Evolutionary conservation across 1,139 yeast genomes (phyloP).

Genomic region (Schizosaccharomyces versatilis): DNA sequence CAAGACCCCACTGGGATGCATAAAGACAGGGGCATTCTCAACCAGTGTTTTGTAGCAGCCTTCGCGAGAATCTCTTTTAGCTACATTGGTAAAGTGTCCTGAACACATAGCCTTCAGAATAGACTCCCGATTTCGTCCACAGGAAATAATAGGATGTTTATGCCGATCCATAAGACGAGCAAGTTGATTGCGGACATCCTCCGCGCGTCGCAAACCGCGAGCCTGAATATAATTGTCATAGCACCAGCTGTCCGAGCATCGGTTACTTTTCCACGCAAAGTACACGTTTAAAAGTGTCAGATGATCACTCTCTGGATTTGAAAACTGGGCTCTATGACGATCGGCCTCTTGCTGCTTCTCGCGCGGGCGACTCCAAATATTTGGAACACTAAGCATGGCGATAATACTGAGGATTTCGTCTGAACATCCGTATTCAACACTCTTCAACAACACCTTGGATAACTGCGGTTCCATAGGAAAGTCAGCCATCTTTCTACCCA

Average conservation of each 20-base stretch:
- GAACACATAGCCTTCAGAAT: slow-evolving; percentile 58
- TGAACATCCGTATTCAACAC: slow-evolving; percentile 54
- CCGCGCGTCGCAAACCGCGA: slow-evolving; percentile 51
- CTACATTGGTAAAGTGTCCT: slow-evolving; percentile 72
- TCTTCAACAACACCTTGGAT: slow-evolving; percentile 56
- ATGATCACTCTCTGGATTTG: slow-evolving; percentile 43
- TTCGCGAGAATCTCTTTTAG: slow-evolving; percentile 54
- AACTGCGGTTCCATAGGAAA: slow-evolving; percentile 91
- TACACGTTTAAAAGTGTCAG: slow-evolving; percentile 64
- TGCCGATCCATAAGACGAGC: slow-evolving; percentile 37
- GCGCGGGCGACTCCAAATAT: slow-evolving; percentile 64
- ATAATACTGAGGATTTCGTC: slow-evolving; percentile 69
- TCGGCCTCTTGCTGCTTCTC: slow-evolving; percentile 64
- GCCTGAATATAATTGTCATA: slow-evolving; percentile 61
- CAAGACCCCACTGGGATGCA: slow-evolving; percentile 77
- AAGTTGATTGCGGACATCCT: slow-evolving; percentile 58
- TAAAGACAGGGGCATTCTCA: slow-evolving; percentile 54
- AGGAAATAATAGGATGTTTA: slow-evolving; percentile 30
- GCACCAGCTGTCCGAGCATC: slow-evolving; percentile 55
- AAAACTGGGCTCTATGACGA: slow-evolving; percentile 39
- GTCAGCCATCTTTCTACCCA: slow-evolving; percentile 71
- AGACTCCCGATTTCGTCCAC: slow-evolving; percentile 40
- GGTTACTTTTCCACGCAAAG: slow-evolving; percentile 48
- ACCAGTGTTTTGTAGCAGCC: slow-evolving; percentile 50
- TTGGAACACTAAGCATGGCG: slow-evolving; percentile 79